Base-by-base conservation (phyloP, 805 yeast genomes). In the Wickerhamiella nectarea region DNA sequence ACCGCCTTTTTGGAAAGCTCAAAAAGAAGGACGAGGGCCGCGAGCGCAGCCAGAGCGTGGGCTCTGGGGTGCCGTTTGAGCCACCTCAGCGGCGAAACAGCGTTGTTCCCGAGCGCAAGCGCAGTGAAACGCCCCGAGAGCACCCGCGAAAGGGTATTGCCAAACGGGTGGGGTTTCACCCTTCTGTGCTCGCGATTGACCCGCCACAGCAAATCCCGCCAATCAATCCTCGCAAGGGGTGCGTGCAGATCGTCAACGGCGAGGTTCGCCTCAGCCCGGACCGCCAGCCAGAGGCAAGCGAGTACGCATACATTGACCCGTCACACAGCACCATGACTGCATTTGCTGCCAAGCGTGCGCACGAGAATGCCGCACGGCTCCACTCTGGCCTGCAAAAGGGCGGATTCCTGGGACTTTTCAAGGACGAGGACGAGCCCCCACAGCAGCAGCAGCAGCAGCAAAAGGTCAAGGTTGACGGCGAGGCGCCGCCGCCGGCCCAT, bases 201-300 rank as follows among this genome's bases (percentile, higher is more conserved):
- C 96, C 96, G 2, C 94, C 95, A 1, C 96, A 87, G 56, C 95
- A 86, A 57, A 81, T 87, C 48, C 96, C 96, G 2, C 80, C 94
- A 1, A 66, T 94, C 55, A 71, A 70, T 47, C 95, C 96, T 6
- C 69, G 78, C 50, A 70, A 71, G 52, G 95, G 96, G 6, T 80
- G 84, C 55, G 86, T 79, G 18, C 68, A 57, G 39, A 56, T 63
- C 46, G 42, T 48, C 10, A 45, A 53, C 11, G 66, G 66, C 19
- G 52, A 54, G 36, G 46, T 53, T 14, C 12, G 34, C 7, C 36
- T 51, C 15, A 22, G 46, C 29, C 44, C 44, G 8, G 45, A 49
- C 10, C 35, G 37, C 19, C 34, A 26, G 6, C 38, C 36, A 20
- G 46, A 44, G 15, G 26, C 25, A 14, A 26, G 33, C 31, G 38